phyloP scores from a whole-genome alignment of 1,284 basidiomycete genomes.

The Cystobasidium sp. region DNA sequence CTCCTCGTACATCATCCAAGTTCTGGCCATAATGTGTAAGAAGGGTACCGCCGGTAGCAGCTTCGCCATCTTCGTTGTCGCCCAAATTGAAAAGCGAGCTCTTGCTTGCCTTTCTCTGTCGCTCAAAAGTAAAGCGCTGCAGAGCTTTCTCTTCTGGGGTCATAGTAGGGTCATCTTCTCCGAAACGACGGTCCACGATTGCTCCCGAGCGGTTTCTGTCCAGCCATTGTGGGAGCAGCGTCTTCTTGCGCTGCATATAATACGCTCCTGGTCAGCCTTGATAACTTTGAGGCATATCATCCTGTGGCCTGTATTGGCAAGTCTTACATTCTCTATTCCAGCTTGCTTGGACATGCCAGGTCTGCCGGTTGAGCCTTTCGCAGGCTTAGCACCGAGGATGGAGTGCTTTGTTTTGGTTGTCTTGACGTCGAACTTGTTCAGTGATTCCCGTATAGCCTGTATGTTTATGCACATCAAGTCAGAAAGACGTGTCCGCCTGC shows the following conservation, averaged over 20 bases:
- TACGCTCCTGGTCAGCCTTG: not conserved
- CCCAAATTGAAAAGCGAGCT: conserved; percentile 85
- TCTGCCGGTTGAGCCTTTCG: conserved; percentile 79
- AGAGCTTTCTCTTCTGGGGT: conserved; percentile 95
- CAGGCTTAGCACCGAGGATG: conserved; percentile 69
- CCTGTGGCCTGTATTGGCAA: not conserved
- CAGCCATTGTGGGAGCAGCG: conserved; percentile 77
- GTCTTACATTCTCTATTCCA: conserved; percentile 81
- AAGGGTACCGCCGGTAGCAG: conserved; percentile 58
- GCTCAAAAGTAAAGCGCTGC: conserved; percentile 90
- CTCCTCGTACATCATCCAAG: conserved; percentile 73
- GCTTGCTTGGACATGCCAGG: conserved; percentile 86
- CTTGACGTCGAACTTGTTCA: conserved; percentile 93
- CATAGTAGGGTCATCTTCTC: conserved; percentile 89
- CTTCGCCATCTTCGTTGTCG: conserved; percentile 66
- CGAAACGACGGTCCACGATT: conserved; percentile 91
- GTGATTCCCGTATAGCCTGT: conserved; percentile 76
- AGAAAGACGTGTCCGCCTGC: conserved; percentile 43
- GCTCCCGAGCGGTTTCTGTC: conserved; percentile 81
- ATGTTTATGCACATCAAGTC: conserved; percentile 63
- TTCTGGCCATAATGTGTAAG: conserved; percentile 93
- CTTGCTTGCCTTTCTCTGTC: conserved; percentile 69
- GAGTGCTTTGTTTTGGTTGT: conserved; percentile 67
- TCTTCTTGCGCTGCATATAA: conserved; percentile 72
- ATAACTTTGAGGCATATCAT: not conserved